Evolutionary conservation across 164 flowering plant genomes (phyloP).

Genomic region (Kalanchoe fedtschenkoi): DNA sequence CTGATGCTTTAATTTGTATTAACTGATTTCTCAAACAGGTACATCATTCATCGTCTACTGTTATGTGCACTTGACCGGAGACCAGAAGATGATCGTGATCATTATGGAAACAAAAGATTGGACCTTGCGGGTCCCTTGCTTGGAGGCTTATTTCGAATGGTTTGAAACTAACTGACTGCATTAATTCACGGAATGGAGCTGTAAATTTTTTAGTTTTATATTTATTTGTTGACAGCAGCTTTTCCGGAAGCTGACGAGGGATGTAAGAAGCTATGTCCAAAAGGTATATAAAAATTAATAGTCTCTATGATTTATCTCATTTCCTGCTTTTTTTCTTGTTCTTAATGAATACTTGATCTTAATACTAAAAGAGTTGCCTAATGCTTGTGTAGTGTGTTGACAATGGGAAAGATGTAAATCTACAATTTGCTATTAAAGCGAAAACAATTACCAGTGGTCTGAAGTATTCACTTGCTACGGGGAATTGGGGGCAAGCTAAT

Average conservation of each 20-base stretch:
- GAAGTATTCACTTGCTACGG: constrained; percentile 95
- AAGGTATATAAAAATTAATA: constrained; percentile 34
- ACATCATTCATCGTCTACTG: constrained; percentile 87
- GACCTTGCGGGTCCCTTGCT: constrained; percentile 99
- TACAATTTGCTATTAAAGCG: constrained; percentile 95
- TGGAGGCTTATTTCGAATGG: constrained; percentile 93
- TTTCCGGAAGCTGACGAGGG: constrained; percentile 94
- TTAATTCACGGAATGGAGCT: not conserved
- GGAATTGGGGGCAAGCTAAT: constrained; percentile 99
- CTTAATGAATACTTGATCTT: not conserved
- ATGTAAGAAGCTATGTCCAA: constrained; percentile 85
- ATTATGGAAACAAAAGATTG: constrained; percentile 93
- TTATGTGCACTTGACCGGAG: constrained; percentile 93
- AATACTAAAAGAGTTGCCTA: constrained; percentile 2
- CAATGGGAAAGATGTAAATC: constrained; percentile 88
- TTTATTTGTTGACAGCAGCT: constrained; percentile 43
- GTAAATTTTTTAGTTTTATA: not conserved
- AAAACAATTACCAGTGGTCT: constrained; percentile 97
- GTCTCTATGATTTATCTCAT: not conserved
- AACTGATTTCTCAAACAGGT: constrained; percentile 26
- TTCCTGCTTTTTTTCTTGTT: not conserved
- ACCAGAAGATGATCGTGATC: constrained; percentile 98
- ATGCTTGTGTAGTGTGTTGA: constrained; percentile 76
- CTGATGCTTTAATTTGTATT: not conserved
- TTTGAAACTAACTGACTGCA: constrained; percentile 13